Evolutionary conservation across 2,329 filamentous ascomycete species (phyloP), one percentile per base, ranked within the genome.

Genomic region (Trichoderma breve): DNA sequence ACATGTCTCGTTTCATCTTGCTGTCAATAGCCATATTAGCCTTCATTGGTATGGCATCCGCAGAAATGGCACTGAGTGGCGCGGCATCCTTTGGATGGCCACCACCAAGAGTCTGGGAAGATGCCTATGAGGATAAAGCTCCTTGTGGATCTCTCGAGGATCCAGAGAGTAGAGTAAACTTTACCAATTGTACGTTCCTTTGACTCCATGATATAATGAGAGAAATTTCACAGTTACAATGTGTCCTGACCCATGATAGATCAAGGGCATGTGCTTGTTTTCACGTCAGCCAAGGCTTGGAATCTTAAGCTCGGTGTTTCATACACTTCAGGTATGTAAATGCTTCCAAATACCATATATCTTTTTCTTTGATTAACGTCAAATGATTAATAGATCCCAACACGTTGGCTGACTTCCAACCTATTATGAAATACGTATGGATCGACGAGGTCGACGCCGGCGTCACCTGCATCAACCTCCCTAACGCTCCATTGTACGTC

Each of bases 381-480:
- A 24, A 53, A 24, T 6, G 1, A 53, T 24, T 6, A 6, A 24
- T 11, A 53, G 47, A 24, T 24, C 47, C 47, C 43, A 32, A 32
- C 30, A 32, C 30, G 30, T 11, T 32, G 30, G 30, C 43, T 12
- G 28, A 60, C 28, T 60, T 60, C 30, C 3, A 24, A n/a, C 11
- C 9, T 28, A n/a, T 60, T 2, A 14, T 24, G 28, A n/a, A 60
- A 30, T 21, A 60, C 57, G 21, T 53, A 53, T 53, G 7, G 18
- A 30, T 21, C 32, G 12, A 15, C 32, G 24, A 39, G 68, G 74
- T 86, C 47, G 80, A 84, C 71, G 79, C 82, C 9, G 85, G 85
- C 53, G 84, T 86, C 75, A 84, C 82, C 63, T 87, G 85, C 75
- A 79, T 86, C 53, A 74, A 53, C 47, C 5, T 85, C 47, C 77